These are phyloP conservation scores for Solidago caesia DNA, from an alignment of 129 eudicot genomes.

Conservation along the genomic window DNA sequence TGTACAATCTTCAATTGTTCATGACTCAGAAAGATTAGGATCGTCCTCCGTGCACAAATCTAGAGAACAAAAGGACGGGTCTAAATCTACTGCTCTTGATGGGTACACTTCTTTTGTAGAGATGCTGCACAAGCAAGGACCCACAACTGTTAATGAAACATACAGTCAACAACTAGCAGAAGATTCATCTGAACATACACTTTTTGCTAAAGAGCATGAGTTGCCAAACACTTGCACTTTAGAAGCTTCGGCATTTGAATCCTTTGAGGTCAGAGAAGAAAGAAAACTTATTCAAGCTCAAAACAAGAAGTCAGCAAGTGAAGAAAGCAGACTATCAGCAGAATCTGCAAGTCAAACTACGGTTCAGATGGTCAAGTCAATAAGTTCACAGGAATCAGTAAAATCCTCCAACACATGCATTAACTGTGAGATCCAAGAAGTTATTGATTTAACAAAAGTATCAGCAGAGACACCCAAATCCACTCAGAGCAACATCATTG, in stretches of 20 bases:
- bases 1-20: conserved; percentile 43
- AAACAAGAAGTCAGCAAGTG: conserved; percentile 38
- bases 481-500: conserved; percentile 30
- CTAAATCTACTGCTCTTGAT: conserved; percentile 17
- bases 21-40: conserved; percentile 38
- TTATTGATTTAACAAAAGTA: conserved; percentile 16
- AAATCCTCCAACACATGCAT: conserved; percentile 30
- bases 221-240: conserved; percentile 7
- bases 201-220: conserved; percentile 11
- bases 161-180: conserved; percentile 14
- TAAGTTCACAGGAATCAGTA: conserved; percentile 36
- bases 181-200: conserved; percentile 1
- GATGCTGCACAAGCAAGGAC: conserved; percentile 55
- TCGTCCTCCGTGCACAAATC: conserved; percentile 38
- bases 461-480: conserved; percentile 36
- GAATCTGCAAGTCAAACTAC: conserved; percentile 53
- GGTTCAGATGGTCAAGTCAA: conserved; percentile 30
- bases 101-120: conserved; percentile 52
- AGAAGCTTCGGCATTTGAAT: neutral
- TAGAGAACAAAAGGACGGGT: conserved; percentile 29
- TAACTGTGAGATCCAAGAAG: conserved; percentile 31
- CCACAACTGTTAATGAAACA: conserved; percentile 25
- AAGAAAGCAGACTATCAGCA: conserved; percentile 56
- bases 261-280: conserved; percentile 20
- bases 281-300: conserved; percentile 29